Conservation (phyloP, 2,329 filamentous ascomycete genomes). For the Monosporascus ibericus region DNA sequence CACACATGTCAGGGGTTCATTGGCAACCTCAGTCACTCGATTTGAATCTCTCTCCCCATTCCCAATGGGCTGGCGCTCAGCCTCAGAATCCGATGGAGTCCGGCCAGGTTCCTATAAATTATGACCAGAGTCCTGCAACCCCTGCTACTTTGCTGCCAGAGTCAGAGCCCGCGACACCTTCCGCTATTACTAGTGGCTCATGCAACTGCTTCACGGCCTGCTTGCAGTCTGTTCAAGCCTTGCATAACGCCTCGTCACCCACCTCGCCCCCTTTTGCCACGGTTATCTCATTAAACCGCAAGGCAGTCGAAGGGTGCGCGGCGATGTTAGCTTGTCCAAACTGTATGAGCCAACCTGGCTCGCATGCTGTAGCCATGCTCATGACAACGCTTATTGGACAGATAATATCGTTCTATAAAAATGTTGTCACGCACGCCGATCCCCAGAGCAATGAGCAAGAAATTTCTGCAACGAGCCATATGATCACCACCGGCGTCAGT, state of each 20-base stretch:
- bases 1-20: slow-evolving; percentile 21
- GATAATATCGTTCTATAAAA: slow-evolving; percentile 40
- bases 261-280: slow-evolving; percentile 35
- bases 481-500: slow-evolving; percentile 29
- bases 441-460: slow-evolving; percentile 24
- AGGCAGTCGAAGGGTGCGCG: slow-evolving; percentile 42
- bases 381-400: slow-evolving; percentile 44
- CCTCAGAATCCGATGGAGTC: slow-evolving; percentile 28
- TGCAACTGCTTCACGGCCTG: slow-evolving; percentile 43
- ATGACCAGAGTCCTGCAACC: slow-evolving; percentile 34
- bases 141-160: slow-evolving; percentile 30
- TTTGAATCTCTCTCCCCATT: slow-evolving; percentile 23
- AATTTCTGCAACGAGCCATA: slow-evolving; percentile 1
- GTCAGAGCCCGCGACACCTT: slow-evolving; percentile 22
- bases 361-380: slow-evolving; percentile 41
- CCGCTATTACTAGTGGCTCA: slow-evolving; percentile 20
- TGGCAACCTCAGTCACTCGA: slow-evolving; percentile 32
- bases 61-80: slow-evolving; percentile 23
- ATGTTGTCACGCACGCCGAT: slow-evolving; percentile 33
- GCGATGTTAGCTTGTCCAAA: slow-evolving; percentile 38
- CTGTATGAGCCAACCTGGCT: slow-evolving; percentile 38
- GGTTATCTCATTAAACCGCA: slow-evolving; percentile 39
- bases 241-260: slow-evolving; percentile 38
- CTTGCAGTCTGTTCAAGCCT: slow-evolving; percentile 38
- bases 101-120: slow-evolving; percentile 29